These are phyloP conservation scores for Colletotrichum musae DNA, from an alignment of 2,329 filamentous ascomycete species.

Conservation along the genomic window DNA sequence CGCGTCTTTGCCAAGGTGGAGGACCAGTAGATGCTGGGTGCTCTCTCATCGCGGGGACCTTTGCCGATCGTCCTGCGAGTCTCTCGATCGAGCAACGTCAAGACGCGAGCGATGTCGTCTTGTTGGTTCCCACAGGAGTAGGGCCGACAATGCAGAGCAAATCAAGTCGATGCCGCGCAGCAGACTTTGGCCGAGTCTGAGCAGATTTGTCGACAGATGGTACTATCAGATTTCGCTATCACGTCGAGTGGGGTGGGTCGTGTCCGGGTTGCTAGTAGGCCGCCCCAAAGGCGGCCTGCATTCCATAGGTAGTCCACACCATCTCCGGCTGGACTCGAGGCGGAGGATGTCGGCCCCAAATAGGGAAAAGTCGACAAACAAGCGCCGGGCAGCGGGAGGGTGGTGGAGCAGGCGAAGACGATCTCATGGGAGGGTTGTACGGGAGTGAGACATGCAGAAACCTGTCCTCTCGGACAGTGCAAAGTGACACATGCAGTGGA, in stretches of 20 bases:
- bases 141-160: conserved; percentile 9
- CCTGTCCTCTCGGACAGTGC: conserved; percentile 52
- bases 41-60: conserved; percentile 9
- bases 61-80: conserved; percentile 32
- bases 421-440: conserved; percentile 42
- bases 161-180: conserved; percentile 10
- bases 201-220: conserved; percentile 16
- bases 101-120: conserved; percentile 12
- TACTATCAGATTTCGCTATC: conserved; percentile 8
- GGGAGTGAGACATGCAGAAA: conserved; percentile 51
- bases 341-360: no score
- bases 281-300: no score
- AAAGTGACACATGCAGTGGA: conserved; percentile 54
- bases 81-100: conserved; percentile 23
- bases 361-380: conserved; percentile 32
- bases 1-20: background rate
- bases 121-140: conserved; percentile 13
- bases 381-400: conserved; percentile 40
- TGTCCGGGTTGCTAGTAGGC: no score
- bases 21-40: conserved; percentile 8
- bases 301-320: no score
- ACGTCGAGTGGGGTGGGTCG: background rate
- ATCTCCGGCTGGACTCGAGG: no score
- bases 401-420: conserved; percentile 40
- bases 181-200: background rate